phyloP scores from a whole-genome alignment of 805 yeast species.

The Kodamaea fukazawae region DNA sequence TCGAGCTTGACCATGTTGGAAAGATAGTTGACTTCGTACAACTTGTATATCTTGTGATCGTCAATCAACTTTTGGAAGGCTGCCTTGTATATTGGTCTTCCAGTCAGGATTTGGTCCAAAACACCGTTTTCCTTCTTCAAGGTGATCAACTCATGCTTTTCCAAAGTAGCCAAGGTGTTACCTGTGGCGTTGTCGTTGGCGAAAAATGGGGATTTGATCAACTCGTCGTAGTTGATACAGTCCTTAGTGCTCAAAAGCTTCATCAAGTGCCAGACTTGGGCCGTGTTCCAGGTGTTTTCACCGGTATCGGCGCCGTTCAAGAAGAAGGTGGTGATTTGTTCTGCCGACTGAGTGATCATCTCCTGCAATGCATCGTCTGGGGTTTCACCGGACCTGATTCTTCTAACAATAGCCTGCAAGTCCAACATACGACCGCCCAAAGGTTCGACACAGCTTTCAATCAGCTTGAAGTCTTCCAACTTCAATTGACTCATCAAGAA shows the following conservation, averaged over 20 bases:
- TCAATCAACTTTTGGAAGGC: slow-evolving; percentile 68
- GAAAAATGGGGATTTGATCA: slow-evolving; percentile 58
- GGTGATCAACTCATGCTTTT: slow-evolving; percentile 72
- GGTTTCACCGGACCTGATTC: slow-evolving; percentile 83
- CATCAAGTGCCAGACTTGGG: slow-evolving; percentile 87
- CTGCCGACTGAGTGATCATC: slow-evolving; percentile 81
- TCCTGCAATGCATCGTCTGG: slow-evolving; percentile 74
- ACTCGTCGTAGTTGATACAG: slow-evolving; percentile 46
- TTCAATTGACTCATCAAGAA: slow-evolving; percentile 61
- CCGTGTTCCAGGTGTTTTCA: slow-evolving; percentile 57
- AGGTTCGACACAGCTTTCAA: slow-evolving; percentile 63
- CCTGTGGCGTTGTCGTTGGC: slow-evolving; percentile 47
- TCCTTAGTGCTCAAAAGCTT: slow-evolving; percentile 55
- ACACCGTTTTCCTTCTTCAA: slow-evolving; percentile 78
- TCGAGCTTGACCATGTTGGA: slow-evolving; percentile 56
- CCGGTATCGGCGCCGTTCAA: slow-evolving; percentile 29
- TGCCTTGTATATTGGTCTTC: slow-evolving; percentile 78
- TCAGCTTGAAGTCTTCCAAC: slow-evolving; percentile 28
- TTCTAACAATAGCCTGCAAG: slow-evolving; percentile 82
- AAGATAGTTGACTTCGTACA: slow-evolving; percentile 64
- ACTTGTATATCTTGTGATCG: slow-evolving; percentile 54
- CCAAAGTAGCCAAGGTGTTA: slow-evolving; percentile 61
- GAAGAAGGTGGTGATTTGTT: slow-evolving; percentile 83
- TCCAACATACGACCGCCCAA: slow-evolving; percentile 96
- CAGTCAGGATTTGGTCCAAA: slow-evolving; percentile 62